Evolutionary conservation across 345 rosid genomes (phyloP).

Genomic region (Iberis pinnata): DNA sequence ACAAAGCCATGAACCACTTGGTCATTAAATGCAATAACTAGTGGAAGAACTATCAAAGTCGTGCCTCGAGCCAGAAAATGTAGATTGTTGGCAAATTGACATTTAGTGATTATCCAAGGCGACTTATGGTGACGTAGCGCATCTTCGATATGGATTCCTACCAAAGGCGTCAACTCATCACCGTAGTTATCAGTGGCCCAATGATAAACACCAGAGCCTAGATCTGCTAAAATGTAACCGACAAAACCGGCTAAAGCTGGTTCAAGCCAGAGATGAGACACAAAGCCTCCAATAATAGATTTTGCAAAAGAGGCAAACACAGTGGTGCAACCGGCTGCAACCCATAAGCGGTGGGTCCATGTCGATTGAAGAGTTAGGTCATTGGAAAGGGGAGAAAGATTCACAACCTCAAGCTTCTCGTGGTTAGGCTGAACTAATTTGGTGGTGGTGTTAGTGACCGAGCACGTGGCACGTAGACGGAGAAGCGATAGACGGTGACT

Average conservation of each 20-base stretch:
- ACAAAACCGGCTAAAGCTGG: slow-evolving; percentile 52
- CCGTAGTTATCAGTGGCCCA: slow-evolving; percentile 90
- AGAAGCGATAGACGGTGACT: not conserved
- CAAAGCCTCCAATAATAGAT: slow-evolving; percentile 32
- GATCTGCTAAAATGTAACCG: slow-evolving; percentile 64
- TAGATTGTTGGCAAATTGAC: slow-evolving; percentile 68
- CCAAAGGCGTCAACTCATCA: slow-evolving; percentile 48
- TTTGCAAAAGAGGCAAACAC: slow-evolving; percentile 47
- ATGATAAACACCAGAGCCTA: slow-evolving; percentile 74
- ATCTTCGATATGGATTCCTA: slow-evolving; percentile 66
- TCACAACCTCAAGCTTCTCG: slow-evolving; percentile 19
- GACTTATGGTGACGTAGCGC: slow-evolving; percentile 77
- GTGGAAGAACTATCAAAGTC: slow-evolving; percentile 48
- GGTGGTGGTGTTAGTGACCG: slow-evolving; percentile 35
- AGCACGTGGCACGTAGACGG: slow-evolving; percentile 15
- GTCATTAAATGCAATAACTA: slow-evolving; percentile 39
- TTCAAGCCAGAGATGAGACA: slow-evolving; percentile 42
- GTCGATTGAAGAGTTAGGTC: slow-evolving; percentile 54
- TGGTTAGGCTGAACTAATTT: slow-evolving; percentile 16
- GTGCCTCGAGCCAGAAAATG: slow-evolving; percentile 51
- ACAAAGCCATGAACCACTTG: slow-evolving; percentile 46
- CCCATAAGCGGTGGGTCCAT: slow-evolving; percentile 65
- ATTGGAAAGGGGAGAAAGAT: slow-evolving; percentile 29
- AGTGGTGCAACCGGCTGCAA: slow-evolving; percentile 56
- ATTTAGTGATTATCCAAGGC: slow-evolving; percentile 76